Base-by-base conservation (phyloP, 2,329 filamentous ascomycete genomes). In the Diplocarpon rosae region DNA sequence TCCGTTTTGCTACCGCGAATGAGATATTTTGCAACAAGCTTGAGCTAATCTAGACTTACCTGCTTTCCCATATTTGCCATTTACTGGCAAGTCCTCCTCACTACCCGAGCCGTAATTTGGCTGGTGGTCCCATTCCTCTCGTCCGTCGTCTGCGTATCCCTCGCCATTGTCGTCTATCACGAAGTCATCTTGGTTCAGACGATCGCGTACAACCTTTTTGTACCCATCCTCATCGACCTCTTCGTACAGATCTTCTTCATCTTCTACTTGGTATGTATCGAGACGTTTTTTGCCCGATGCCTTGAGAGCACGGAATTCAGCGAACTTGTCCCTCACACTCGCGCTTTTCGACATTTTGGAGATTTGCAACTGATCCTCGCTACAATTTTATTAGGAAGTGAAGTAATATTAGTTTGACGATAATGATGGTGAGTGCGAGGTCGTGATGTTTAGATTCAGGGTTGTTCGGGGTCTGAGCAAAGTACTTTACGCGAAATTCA, bases 111-210 rank as follows among this genome's bases (percentile, higher is more conserved):
- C 75, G 62, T 83, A 77, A 51, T 74, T 71, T 61, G 76, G 69
- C 48, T 72, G 72, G 53, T 72, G 69, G 52, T 82, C 73, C 89
- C 90, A 90, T 57, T 96, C 92, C 66, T 95, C 89, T 44, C 92
- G 82, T 49, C 92, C 92, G 61, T 96, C 92, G 62, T 96, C 90
- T 53, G 87, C 90, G 60, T 98, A 98, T 31, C 92, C 90, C 62
- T 90, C 87, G 59, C 90, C 90, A 68, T 95, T 94, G 68, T 98
- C 92, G 69, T 96, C 92, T 48, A 98, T 89, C 42, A 98, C 90
- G 59, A 98, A 98, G 67, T 98, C 92, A 58, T 98, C 92, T 59
- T 94, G 75, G 60, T 96, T 85, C 41, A 98, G 72, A 37, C 92
- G 82, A 45, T 83, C 79, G 34, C 92, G 78, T 12, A 98, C 88